Evolutionary conservation across 371 early-diverging fungal genomes (phyloP).

Genomic region (Mucor lusitanicus): DNA sequence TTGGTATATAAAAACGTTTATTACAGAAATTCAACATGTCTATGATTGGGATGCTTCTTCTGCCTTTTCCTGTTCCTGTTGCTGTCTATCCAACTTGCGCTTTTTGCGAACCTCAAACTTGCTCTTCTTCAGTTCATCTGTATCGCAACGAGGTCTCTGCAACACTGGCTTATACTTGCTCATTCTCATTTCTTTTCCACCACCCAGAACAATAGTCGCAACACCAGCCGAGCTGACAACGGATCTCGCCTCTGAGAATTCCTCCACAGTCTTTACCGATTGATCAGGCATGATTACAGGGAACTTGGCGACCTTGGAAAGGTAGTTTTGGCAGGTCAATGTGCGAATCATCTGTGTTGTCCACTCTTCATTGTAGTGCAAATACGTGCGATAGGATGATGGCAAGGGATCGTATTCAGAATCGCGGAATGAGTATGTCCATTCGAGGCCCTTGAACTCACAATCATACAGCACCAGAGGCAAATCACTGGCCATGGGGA

Average conservation of each 20-base stretch:
- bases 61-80: neutral
- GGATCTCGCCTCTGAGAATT: conserved; percentile 9
- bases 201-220: conserved; percentile 35
- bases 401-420: conserved; percentile 27
- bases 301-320: conserved; percentile 14
- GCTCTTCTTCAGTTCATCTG: conserved; percentile 48
- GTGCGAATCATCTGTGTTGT: conserved; percentile 51
- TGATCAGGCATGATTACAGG: conserved; percentile 24
- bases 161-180: conserved; percentile 32
- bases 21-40: neutral
- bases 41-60: neutral
- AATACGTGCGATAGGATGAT: conserved; percentile 38
- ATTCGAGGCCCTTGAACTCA: conserved; percentile 64
- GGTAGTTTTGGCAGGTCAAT: conserved; percentile 40
- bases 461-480: conserved; percentile 91
- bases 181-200: conserved; percentile 31
- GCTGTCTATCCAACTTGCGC: conserved; percentile 27
- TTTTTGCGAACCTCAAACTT: conserved; percentile 44
- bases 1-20: neutral
- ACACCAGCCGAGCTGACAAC: conserved; percentile 2
- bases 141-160: conserved; percentile 41
- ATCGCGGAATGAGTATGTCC: conserved; percentile 42
- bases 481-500: conserved; percentile 75
- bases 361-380: conserved; percentile 57
- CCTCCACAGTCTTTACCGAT: conserved; percentile 9